phyloP scores from a whole-genome alignment of 1,284 basidiomycete genomes.

The Ceratobasidium papillatum region DNA sequence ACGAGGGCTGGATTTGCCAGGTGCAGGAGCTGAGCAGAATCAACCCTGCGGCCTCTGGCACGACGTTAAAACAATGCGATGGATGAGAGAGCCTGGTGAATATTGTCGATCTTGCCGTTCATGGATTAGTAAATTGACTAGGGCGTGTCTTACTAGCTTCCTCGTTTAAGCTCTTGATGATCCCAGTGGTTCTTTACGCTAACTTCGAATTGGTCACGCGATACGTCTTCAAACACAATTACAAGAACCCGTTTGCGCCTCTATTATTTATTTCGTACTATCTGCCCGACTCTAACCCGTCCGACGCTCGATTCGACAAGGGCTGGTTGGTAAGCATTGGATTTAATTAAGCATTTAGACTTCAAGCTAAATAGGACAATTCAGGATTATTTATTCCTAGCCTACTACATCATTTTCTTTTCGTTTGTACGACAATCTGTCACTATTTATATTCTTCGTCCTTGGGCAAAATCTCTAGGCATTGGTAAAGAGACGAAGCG shows the following conservation, averaged over 20 bases:
- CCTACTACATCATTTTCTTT: conserved; percentile 91
- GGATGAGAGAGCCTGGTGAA: conserved; percentile 41
- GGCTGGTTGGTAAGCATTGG: conserved; percentile 57
- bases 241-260: conserved; percentile 78
- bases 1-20: conserved; percentile 1
- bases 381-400: conserved; percentile 82
- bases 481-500: conserved; percentile 71
- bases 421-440: conserved; percentile 88
- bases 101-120: neutral
- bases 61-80: conserved; percentile 43
- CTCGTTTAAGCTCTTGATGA: conserved; percentile 74
- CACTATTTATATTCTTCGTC: conserved; percentile 75
- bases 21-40: neutral
- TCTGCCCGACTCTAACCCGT: conserved; percentile 62
- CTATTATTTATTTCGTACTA: conserved; percentile 81
- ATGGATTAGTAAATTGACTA: too few relatives aligned
- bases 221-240: conserved; percentile 48
- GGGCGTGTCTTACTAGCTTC: too few relatives aligned
- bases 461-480: conserved; percentile 75
- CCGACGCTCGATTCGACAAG: conserved; percentile 77
- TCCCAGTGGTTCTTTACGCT: conserved; percentile 75
- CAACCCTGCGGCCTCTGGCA: conserved; percentile 40
- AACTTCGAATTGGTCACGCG: conserved; percentile 72
- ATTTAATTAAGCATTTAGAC: neutral
- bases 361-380: conserved; percentile 16